Conservation (phyloP, 768 basidiomycete species). For the Leucosporidium yakuticum region DNA sequence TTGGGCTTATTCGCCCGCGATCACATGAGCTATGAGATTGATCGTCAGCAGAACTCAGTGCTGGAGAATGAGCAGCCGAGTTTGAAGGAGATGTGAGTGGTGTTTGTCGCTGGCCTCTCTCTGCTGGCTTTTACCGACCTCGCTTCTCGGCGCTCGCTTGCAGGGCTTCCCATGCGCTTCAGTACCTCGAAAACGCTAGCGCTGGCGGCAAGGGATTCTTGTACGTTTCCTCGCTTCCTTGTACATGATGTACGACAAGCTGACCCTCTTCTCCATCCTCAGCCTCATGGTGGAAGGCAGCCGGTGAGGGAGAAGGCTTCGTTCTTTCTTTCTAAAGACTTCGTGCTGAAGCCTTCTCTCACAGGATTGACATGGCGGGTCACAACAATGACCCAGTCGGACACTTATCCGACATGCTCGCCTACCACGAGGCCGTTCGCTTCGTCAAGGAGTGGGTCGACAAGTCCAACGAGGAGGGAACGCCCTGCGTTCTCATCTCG, state of each 20-base stretch:
- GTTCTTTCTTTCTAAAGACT: neutral
- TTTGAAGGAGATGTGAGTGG: constrained; percentile 36
- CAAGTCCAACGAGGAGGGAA: constrained; percentile 27
- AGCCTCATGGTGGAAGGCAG: no score
- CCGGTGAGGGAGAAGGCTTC: no score
- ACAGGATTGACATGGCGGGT: neutral
- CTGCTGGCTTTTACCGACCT: no score
- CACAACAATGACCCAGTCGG: constrained; percentile 31
- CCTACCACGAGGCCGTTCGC: constrained; percentile 36
- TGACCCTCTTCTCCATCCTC: neutral
- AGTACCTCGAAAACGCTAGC: constrained; percentile 21
- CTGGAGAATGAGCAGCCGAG: constrained; percentile 32
- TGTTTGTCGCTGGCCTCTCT: neutral
- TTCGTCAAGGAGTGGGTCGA: constrained; percentile 34
- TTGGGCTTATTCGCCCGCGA: constrained; percentile 36
- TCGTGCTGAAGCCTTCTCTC: constrained; percentile 3
- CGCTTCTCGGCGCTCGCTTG: neutral
- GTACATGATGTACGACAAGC: no score
- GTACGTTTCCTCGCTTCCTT: neutral
- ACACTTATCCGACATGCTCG: constrained; percentile 36
- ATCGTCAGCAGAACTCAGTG: constrained; percentile 27
- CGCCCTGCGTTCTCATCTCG: constrained; percentile 35
- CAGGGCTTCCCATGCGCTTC: constrained; percentile 36
- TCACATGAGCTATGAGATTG: constrained; percentile 40
- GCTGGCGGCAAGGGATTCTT: constrained; percentile 36